These are phyloP conservation scores for Soucietia sequanensis DNA, from an alignment of 805 yeast species.

Conservation along the genomic window DNA sequence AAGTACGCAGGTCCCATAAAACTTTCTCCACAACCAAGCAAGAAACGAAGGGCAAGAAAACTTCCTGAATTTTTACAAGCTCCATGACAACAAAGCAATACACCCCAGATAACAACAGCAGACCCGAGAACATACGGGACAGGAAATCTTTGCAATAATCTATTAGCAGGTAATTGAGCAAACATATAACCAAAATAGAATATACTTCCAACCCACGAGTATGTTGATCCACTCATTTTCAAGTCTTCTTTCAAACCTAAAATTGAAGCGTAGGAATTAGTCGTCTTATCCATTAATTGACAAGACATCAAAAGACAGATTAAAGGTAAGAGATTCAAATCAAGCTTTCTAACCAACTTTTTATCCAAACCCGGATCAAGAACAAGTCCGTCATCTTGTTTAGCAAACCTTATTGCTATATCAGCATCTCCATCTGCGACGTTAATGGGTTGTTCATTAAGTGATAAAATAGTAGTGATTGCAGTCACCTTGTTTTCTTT, in stretches of 20 bases:
- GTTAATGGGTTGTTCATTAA: no score
- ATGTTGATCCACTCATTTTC: conserved; percentile 18
- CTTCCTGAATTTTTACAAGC: not conserved
- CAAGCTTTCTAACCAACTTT: conserved; percentile 36
- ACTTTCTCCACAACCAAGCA: not conserved
- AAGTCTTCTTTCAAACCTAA: conserved; percentile 58
- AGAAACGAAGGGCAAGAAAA: not conserved
- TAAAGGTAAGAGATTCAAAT: conserved; percentile 46
- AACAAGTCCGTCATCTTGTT: not conserved
- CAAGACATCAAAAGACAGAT: conserved; percentile 53
- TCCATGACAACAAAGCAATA: conserved; percentile 14
- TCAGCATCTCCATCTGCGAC: no score
- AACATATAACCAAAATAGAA: not conserved
- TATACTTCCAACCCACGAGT: not conserved
- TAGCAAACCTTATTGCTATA: not conserved
- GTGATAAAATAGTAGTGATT: no score
- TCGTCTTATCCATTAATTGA: conserved; percentile 57
- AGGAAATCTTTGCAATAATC: conserved; percentile 15
- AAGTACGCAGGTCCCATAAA: not conserved
- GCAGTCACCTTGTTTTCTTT: no score
- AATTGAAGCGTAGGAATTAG: conserved; percentile 61
- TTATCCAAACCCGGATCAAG: not conserved
- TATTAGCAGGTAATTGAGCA: not conserved
- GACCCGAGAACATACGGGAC: conserved; percentile 17
- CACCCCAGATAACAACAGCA: conserved; percentile 13